Evolutionary conservation across 176 grass and related monocot genomes (phyloP), one percentile per base, ranked within the genome.

Genomic region (Secale cereale): DNA sequence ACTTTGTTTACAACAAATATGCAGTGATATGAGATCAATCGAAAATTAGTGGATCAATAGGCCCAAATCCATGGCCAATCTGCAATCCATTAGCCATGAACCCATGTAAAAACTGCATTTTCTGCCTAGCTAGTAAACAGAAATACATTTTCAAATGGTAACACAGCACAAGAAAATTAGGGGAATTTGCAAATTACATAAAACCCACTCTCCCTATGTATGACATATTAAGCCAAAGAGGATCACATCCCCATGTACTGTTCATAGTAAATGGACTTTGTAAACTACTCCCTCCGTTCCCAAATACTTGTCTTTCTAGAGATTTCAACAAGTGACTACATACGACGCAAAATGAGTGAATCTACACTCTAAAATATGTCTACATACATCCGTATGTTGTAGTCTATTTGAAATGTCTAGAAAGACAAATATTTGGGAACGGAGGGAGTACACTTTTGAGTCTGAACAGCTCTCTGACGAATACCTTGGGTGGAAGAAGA

Each of bases 401-500:
- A n/a, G n/a, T n/a, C n/a, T n/a, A n/a, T n/a, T n/a, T n/a, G n/a
- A n/a, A n/a, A n/a, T n/a, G n/a, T n/a, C n/a, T n/a, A n/a, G n/a
- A n/a, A n/a, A n/a, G n/a, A n/a, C n/a, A n/a, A n/a, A n/a, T n/a
- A n/a, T n/a, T n/a, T n/a, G n/a, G n/a, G n/a, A n/a, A n/a, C n/a
- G n/a, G n/a, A n/a, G n/a, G n/a, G n/a, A n/a, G n/a, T n/a, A 27
- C 4, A 76, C 11, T 57, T 65, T 10, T 20, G 39, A 45, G 17
- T 74, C 26, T 74, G 41, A 37, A n/a, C 62, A 66, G 59, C 30
- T 48, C 28, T 78, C 46, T 45, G 75, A 52, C 25, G 8, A 8
- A 66, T 89, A 98, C 97, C 91, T 94, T 98, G 0, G 90, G 97
- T 57, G 97, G 93, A 83, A 98, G 87, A 79, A 87, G 81, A 85